phyloP scores from a whole-genome alignment of 768 basidiomycete genomes.

The Macrolepiota fuliginosa region DNA sequence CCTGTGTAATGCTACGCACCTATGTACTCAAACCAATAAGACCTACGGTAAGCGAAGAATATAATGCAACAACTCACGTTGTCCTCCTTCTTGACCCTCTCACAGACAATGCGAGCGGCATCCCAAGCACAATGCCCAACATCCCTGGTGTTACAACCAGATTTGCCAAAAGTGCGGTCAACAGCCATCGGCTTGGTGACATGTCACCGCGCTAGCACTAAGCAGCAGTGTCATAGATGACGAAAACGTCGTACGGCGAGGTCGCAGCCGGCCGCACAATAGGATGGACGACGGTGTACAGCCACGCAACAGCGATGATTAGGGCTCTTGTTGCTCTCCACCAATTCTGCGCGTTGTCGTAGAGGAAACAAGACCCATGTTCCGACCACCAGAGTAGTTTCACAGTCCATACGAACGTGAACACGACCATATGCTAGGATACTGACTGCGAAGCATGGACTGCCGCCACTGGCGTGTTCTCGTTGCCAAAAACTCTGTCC shows the following conservation, averaged over 20 bases:
- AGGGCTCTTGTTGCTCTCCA: slow-evolving; percentile 22
- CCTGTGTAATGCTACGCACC: slow-evolving; percentile 60
- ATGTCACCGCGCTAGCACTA: slow-evolving; percentile 38
- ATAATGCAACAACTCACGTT: slow-evolving; percentile 53
- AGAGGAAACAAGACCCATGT: slow-evolving; percentile 52
- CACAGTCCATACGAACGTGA: slow-evolving; percentile 52
- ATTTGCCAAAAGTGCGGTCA: slow-evolving; percentile 36
- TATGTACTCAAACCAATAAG: slow-evolving; percentile 21
- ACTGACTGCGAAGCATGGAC: slow-evolving; percentile 24
- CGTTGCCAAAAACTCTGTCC: too few species aligned
- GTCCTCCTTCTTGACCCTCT: slow-evolving; percentile 44
- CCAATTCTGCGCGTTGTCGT: slow-evolving; percentile 26
- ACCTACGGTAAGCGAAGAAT: not conserved
- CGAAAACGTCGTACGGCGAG: slow-evolving; percentile 63
- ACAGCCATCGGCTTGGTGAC: slow-evolving; percentile 30
- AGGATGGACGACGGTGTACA: slow-evolving; percentile 60
- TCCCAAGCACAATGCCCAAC: slow-evolving; percentile 46
- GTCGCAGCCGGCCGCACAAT: slow-evolving; percentile 52
- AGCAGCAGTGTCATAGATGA: slow-evolving; percentile 53
- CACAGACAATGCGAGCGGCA: slow-evolving; percentile 68
- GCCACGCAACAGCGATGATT: slow-evolving; percentile 56
- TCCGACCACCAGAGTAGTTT: slow-evolving; percentile 59
- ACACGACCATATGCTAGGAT: slow-evolving; percentile 46
- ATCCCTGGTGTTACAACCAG: slow-evolving; percentile 40
- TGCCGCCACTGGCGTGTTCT: too few species aligned